Evolutionary conservation across 257 asterid genomes (phyloP).

Genomic region (Rauvolfia tetraphylla): DNA sequence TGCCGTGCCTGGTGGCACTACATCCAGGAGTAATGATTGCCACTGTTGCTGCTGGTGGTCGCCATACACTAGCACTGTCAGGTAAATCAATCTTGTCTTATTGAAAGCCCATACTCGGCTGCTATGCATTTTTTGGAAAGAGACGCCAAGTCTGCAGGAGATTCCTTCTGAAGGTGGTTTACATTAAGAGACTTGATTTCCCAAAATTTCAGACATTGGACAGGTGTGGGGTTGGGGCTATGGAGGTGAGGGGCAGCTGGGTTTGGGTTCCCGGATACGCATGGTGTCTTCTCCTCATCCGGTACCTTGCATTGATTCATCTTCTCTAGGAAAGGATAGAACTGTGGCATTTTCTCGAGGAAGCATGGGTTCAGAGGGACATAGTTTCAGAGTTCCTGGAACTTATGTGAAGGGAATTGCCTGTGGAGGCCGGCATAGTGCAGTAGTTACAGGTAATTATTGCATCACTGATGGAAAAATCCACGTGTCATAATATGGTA

Average conservation of each 20-base stretch:
- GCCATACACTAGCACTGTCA: slow-evolving; percentile 90
- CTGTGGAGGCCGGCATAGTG: slow-evolving; percentile 98
- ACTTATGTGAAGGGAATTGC: slow-evolving; percentile 79
- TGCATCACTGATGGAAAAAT: not conserved
- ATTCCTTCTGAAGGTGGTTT: slow-evolving; percentile 6
- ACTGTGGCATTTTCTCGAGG: slow-evolving; percentile 53
- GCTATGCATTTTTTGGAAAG: not conserved
- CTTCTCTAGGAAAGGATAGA: slow-evolving; percentile 47
- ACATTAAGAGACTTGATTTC: slow-evolving; percentile 29
- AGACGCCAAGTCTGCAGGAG: not conserved
- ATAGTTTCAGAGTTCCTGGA: slow-evolving; percentile 70
- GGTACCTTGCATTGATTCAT: slow-evolving; percentile 73
- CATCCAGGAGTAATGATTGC: slow-evolving; percentile 74
- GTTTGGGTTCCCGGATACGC: slow-evolving; percentile 86
- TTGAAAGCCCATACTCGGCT: slow-evolving; percentile 4
- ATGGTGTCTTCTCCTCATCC: slow-evolving; percentile 99
- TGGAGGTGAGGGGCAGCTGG: slow-evolving; percentile 99
- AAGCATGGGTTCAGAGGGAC: slow-evolving; percentile 52
- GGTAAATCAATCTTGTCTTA: slow-evolving; percentile 38
- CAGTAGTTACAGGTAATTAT: slow-evolving; percentile 71
- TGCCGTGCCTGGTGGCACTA: slow-evolving; percentile 83
- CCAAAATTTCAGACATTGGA: slow-evolving; percentile 74
- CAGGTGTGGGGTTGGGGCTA: slow-evolving; percentile 99
- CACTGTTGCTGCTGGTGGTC: slow-evolving; percentile 93
- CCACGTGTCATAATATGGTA: not conserved